Evolutionary conservation across 1,284 basidiomycete species (phyloP).

Genomic region (Tilletia walkeri): DNA sequence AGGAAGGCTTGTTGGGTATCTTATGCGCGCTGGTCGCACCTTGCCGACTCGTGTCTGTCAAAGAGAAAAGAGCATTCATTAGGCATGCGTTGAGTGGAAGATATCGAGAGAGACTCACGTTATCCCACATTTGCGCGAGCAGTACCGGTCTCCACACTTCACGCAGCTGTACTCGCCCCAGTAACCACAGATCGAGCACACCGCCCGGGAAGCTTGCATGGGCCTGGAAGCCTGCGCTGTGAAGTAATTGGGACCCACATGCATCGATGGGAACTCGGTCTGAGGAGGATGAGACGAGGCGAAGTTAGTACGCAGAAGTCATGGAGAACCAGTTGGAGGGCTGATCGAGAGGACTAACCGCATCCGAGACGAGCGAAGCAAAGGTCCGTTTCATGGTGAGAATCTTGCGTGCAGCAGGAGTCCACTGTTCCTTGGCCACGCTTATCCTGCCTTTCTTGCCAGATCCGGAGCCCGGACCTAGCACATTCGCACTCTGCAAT

Average conservation of each 20-base stretch:
- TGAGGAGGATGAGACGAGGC: background rate
- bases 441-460: background rate
- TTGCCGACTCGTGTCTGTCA: constrained; percentile 7
- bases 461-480: background rate
- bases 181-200: constrained; percentile 13
- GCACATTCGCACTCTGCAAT: too few relatives aligned
- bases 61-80: background rate
- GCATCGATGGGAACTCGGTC: constrained; percentile 14
- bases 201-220: background rate
- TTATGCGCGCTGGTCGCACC: constrained; percentile 3
- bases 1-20: background rate
- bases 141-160: constrained; percentile 11
- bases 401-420: constrained; percentile 1
- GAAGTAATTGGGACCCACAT: constrained; percentile 5
- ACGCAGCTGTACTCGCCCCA: constrained; percentile 3
- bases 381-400: constrained; percentile 2
- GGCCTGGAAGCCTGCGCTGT: background rate
- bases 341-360: background rate
- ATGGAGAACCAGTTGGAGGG: too few relatives aligned
- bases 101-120: background rate
- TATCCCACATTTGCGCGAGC: background rate
- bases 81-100: background rate
- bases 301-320: background rate
- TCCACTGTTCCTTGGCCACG: background rate
- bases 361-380: constrained; percentile 11